Conservation (phyloP, 2,329 filamentous ascomycete genomes). For the Colletotrichum falcatum region DNA sequence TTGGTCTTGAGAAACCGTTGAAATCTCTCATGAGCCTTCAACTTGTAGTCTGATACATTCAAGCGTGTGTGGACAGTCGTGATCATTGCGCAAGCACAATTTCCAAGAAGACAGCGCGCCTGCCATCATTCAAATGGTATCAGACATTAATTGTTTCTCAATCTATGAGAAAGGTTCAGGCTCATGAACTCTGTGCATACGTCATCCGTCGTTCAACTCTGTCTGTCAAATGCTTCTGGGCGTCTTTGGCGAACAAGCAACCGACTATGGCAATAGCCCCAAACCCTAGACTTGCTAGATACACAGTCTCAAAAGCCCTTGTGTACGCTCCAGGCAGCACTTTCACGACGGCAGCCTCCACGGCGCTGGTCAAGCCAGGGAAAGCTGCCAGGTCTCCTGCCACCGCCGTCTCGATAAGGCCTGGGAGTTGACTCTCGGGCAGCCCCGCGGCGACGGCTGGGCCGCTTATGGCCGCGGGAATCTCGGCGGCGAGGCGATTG, state of each 20-base stretch:
- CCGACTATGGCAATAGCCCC: slow-evolving; percentile 53
- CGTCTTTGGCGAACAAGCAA: slow-evolving; percentile 51
- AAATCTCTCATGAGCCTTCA: background rate
- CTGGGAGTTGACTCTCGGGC: slow-evolving; percentile 47
- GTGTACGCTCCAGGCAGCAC: slow-evolving; percentile 52
- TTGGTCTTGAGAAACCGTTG: background rate
- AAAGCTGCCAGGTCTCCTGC: slow-evolving; percentile 50
- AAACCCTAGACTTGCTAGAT: slow-evolving; percentile 53
- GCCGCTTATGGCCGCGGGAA: slow-evolving; percentile 49
- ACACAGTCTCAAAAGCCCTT: slow-evolving; percentile 56
- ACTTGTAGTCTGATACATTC: background rate
- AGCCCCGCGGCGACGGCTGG: slow-evolving; percentile 53
- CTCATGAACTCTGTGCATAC: slow-evolving; percentile 31
- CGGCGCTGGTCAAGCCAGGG: slow-evolving; percentile 48
- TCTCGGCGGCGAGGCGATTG: slow-evolving; percentile 51
- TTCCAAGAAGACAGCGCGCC: background rate
- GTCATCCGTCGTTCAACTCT: slow-evolving; percentile 52
- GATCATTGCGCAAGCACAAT: background rate
- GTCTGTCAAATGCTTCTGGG: slow-evolving; percentile 49
- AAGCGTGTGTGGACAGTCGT: background rate
- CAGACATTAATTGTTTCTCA: rapidly evolving
- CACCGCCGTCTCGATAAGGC: slow-evolving; percentile 50
- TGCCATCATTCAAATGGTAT: background rate
- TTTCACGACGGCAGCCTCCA: slow-evolving; percentile 48
- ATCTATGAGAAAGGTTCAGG: no score